Percentiles rank a stretch among this genome's conserved stretches.
These are phyloP conservation scores for Aspergillus conjunctus DNA, from an alignment of 495 filamentous ascomycete genomes.

Conservation along the genomic window DNA sequence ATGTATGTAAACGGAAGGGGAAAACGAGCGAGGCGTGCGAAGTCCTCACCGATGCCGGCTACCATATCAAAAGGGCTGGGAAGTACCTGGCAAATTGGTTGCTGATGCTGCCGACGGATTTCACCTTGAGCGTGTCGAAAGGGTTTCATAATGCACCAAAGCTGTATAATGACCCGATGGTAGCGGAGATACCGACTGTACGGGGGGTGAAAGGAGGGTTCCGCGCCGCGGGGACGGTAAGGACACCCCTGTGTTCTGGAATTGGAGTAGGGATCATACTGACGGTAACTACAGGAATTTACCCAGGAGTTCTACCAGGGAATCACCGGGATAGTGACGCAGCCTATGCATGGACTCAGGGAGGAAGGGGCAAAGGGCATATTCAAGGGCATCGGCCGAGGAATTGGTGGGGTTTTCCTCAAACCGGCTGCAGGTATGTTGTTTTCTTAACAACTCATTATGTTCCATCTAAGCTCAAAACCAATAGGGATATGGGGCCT, in stretches of 20 bases:
- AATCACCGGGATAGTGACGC: conserved; percentile 70
- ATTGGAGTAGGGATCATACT: background rate
- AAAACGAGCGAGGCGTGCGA: conserved; percentile 13
- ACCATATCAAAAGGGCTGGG: conserved; percentile 39
- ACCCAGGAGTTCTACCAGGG: conserved; percentile 69
- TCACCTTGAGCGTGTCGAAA: conserved; percentile 73
- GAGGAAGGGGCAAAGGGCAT: conserved; percentile 71
- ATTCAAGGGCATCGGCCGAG: conserved; percentile 74
- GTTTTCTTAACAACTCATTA: background rate
- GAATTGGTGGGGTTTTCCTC: conserved; percentile 67
- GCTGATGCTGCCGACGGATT: conserved; percentile 78
- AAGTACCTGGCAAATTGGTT: conserved; percentile 69
- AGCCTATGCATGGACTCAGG: conserved; percentile 65
- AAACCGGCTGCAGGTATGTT: conserved; percentile 68
- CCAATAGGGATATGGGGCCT: conserved; percentile 58
- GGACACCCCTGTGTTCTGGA: background rate
- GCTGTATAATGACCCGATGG: conserved; percentile 75
- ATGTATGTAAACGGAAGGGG: conserved; percentile 1
- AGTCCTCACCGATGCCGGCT: conserved; percentile 27
- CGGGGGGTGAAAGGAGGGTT: conserved; percentile 69
- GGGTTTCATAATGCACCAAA: conserved; percentile 86
- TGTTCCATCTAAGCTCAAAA: background rate
- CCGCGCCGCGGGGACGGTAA: conserved; percentile 60
- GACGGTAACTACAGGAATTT: conserved; percentile 52
- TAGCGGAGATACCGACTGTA: conserved; percentile 68